These are phyloP conservation scores for Prunus fruticosa DNA, from an alignment of 306 rosid species.

Conservation along the genomic window DNA sequence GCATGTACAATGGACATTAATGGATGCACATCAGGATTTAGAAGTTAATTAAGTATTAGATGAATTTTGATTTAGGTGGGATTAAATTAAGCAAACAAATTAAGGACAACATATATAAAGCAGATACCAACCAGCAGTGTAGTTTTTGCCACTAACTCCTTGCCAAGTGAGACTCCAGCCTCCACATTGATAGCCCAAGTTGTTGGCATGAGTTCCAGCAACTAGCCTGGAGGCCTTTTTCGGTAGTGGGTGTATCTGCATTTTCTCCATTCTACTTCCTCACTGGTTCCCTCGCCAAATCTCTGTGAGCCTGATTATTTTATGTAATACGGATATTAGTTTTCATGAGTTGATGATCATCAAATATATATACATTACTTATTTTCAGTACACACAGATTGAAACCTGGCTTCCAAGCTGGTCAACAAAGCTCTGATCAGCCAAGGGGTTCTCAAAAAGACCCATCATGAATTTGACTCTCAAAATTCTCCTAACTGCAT, in stretches of 20 bases:
- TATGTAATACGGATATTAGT: too few species aligned
- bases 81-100: too few species aligned
- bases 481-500: constrained; percentile 21
- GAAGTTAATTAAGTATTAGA: too few species aligned
- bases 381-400: not conserved
- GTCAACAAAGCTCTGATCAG: constrained; percentile 2
- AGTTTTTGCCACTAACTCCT: not conserved
- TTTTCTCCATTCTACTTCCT: not conserved
- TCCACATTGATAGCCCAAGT: not conserved
- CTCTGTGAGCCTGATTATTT: not conserved
- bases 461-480: constrained; percentile 21
- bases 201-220: not conserved
- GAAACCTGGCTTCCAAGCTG: constrained; percentile 18
- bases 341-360: too few species aligned
- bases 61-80: too few species aligned
- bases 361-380: too few species aligned
- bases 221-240: not conserved
- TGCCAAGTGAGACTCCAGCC: not conserved
- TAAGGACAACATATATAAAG: too few species aligned
- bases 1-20: not conserved
- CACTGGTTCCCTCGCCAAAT: not conserved
- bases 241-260: not conserved
- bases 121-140: not conserved
- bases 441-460: constrained; percentile 22
- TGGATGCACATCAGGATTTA: too few species aligned